phyloP scores from a whole-genome alignment of 805 yeast species.

The Barnettozyma californica region DNA sequence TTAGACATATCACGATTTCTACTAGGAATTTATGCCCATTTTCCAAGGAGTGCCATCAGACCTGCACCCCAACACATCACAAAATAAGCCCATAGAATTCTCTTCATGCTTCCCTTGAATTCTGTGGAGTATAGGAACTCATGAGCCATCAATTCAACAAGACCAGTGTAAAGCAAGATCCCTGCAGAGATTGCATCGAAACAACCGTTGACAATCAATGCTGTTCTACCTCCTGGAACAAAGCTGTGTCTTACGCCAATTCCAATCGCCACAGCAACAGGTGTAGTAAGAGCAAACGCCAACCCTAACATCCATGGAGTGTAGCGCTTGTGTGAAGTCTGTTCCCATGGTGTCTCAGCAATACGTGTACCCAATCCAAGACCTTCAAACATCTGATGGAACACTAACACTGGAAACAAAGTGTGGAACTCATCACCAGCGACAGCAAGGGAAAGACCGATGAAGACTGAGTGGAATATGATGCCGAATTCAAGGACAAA shows the following conservation, averaged over 20 bases:
- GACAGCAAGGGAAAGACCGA: slow-evolving; percentile 70
- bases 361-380: slow-evolving; percentile 69
- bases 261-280: slow-evolving; percentile 71
- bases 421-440: slow-evolving; percentile 60
- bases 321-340: slow-evolving; percentile 14
- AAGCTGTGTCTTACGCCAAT: slow-evolving; percentile 61
- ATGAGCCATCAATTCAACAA: slow-evolving; percentile 72
- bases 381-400: slow-evolving; percentile 79
- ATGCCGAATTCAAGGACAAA: slow-evolving; percentile 69
- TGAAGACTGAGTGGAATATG: slow-evolving; percentile 72
- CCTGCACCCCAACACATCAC: slow-evolving; percentile 62
- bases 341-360: slow-evolving; percentile 41
- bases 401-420: slow-evolving; percentile 55
- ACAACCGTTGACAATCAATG: slow-evolving; percentile 59
- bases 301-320: slow-evolving; percentile 45
- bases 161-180: slow-evolving; percentile 63
- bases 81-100: slow-evolving; percentile 46
- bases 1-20: too few relatives aligned
- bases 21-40: slow-evolving; percentile 47
- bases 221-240: slow-evolving; percentile 48
- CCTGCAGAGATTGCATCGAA: slow-evolving; percentile 74
- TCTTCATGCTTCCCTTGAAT: slow-evolving; percentile 51
- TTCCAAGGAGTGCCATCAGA: slow-evolving; percentile 69
- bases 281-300: slow-evolving; percentile 53
- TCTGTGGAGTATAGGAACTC: slow-evolving; percentile 60